These are phyloP conservation scores for Candida khao-thaluensis DNA, from an alignment of 805 yeast species.

Conservation along the genomic window DNA sequence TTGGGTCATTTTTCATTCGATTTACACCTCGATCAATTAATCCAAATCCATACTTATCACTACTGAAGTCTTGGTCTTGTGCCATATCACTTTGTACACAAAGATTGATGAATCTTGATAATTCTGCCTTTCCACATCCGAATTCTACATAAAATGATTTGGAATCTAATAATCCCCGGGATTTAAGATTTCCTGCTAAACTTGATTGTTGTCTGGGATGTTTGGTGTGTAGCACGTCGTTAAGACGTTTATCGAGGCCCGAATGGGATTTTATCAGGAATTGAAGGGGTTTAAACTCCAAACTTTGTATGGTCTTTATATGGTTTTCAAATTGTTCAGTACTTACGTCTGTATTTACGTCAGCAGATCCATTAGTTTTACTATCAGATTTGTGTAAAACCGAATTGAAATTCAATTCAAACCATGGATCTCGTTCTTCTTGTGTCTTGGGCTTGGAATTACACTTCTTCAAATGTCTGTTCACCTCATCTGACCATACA, in stretches of 20 bases:
- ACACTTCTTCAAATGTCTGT: slow-evolving; percentile 62
- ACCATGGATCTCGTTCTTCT: slow-evolving; percentile 50
- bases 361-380: neutral
- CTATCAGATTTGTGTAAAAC: slow-evolving; percentile 2
- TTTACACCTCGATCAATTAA: slow-evolving; percentile 76
- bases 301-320: slow-evolving; percentile 17
- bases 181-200: slow-evolving; percentile 63
- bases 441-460: slow-evolving; percentile 37
- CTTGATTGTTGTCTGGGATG: slow-evolving; percentile 85
- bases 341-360: neutral
- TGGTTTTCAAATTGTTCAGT: slow-evolving; percentile 16
- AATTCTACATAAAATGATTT: slow-evolving; percentile 60
- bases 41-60: slow-evolving; percentile 42
- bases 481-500: slow-evolving; percentile 60
- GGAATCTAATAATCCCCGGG: slow-evolving; percentile 35
- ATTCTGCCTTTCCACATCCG: slow-evolving; percentile 90
- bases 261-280: slow-evolving; percentile 21
- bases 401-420: slow-evolving; percentile 46
- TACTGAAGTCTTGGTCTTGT: neutral
- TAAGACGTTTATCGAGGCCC: slow-evolving; percentile 41
- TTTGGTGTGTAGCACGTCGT: slow-evolving; percentile 54
- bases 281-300: slow-evolving; percentile 19
- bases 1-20: slow-evolving; percentile 74
- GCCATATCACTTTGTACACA: slow-evolving; percentile 28
- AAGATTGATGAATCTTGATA: slow-evolving; percentile 59